Conservation (phyloP, 2,329 filamentous ascomycete genomes). For the Talaromyces funiculosus region DNA sequence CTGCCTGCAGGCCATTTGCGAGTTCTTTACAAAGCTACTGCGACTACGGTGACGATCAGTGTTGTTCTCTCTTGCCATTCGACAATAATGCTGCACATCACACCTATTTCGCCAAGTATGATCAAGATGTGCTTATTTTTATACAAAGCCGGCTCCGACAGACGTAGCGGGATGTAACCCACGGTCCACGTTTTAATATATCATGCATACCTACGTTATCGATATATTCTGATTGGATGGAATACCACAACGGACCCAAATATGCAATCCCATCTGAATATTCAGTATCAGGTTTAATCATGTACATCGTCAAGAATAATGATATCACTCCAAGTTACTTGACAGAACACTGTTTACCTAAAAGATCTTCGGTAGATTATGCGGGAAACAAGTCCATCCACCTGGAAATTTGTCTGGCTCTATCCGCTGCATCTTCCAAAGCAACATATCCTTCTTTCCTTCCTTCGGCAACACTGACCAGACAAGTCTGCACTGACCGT, state of each 20-base stretch:
- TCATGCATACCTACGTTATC: background rate
- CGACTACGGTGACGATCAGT: background rate
- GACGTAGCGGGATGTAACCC: background rate
- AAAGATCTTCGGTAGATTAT: too few species aligned
- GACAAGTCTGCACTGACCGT: conserved; percentile 3
- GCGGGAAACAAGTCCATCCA: conserved; percentile 8
- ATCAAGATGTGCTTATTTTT: background rate
- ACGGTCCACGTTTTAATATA: background rate
- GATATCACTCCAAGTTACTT: background rate
- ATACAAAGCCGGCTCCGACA: background rate
- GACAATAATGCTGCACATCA: background rate
- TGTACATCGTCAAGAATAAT: background rate
- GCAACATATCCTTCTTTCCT: conserved; percentile 5
- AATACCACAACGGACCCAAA: too few species aligned
- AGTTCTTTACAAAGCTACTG: background rate
- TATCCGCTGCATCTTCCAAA: conserved; percentile 4
- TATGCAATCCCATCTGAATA: background rate
- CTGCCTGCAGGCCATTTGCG: background rate
- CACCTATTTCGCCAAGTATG: background rate
- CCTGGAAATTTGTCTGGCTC: conserved; percentile 4
- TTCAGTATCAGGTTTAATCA: background rate
- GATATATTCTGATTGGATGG: background rate
- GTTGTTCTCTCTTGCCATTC: background rate
- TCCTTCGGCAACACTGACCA: conserved; percentile 4
- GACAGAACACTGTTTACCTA: background rate